Base-by-base conservation (phyloP, 1,139 yeast species). In the Protomyces gravidus region DNA sequence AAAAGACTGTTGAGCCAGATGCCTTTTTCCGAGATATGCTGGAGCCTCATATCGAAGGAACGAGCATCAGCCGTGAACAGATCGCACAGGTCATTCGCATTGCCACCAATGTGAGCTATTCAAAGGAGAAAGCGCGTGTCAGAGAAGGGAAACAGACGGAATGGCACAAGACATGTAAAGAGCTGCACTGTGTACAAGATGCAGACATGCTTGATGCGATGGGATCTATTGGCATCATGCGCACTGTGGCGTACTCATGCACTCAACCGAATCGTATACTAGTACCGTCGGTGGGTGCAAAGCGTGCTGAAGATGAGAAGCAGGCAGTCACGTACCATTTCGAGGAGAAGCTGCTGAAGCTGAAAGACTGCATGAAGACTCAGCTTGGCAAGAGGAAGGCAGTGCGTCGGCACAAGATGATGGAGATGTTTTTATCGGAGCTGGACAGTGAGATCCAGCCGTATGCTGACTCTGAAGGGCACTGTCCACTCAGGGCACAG, bases 201-300 rank as follows among this genome's bases (percentile, higher is more conserved):
- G 76, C 76, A 2, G 76, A 73, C 61, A 63, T 75, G 46, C 65
- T 73, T 7, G 76, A 73, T 52, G 75, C 76, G 4, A 70, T 72
- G 52, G 76, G 76, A 6, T 70, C 71, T 2, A 63, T 73, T 57
- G 76, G 76, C 5, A 63, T 73, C 28, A 65, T 71, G 45, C 65
- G 76, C 21, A 70, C 67, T 3, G 68, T 74, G 1, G 74, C 75
- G 13, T 73, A 65, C 60, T 68, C 74, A 2, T 68, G 72, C 27
- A n/a, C 15, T 5, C 48, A 45, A 13, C 11, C 7, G 27, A 11
- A 23, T 26, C 26, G 48, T 13, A 15, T n/a, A 7, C 30, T 26
- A 11, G 21, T 21, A n/a, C 33, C 47, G 17, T 50, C 27, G 5
- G 17, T 13, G 5, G 30, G 5, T 6, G 26, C 48, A n/a, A 5